phyloP scores from a whole-genome alignment of 2,329 filamentous ascomycete genomes.

The Metarhizium album region DNA sequence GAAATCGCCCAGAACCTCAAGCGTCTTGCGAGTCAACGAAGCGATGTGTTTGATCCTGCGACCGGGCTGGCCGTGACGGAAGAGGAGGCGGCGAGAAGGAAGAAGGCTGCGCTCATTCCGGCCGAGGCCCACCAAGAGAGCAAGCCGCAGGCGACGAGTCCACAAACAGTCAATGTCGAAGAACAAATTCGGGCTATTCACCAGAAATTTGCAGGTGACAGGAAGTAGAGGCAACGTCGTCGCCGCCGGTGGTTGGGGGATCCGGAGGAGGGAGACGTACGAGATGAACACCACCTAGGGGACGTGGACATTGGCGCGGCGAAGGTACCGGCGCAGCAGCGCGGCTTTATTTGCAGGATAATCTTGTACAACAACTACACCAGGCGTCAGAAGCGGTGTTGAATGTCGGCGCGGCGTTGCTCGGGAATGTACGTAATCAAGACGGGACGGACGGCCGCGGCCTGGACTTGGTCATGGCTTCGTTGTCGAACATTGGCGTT shows the following conservation, averaged over 20 bases:
- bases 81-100: slow-evolving; percentile 64
- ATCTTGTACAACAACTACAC: slow-evolving; percentile 3
- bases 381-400: slow-evolving; percentile 1
- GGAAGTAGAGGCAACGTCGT: slow-evolving; percentile 15
- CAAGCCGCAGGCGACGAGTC: slow-evolving; percentile 42
- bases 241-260: not conserved
- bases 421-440: not conserved
- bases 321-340: not conserved
- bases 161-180: slow-evolving; percentile 66
- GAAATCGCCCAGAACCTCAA: slow-evolving; percentile 94
- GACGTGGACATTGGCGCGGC: not conserved
- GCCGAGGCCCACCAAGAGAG: slow-evolving; percentile 57
- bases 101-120: slow-evolving; percentile 56
- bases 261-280: not conserved
- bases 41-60: slow-evolving; percentile 72
- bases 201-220: slow-evolving; percentile 36
- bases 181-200: slow-evolving; percentile 67
- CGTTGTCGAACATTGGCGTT: not conserved
- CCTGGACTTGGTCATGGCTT: not conserved
- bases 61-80: slow-evolving; percentile 59
- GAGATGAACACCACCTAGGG: not conserved
- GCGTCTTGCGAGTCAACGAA: slow-evolving; percentile 79
- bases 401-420: slow-evolving; percentile 1
- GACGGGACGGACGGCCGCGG: not conserved
- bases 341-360: not conserved